Evolutionary conservation across 2,329 filamentous ascomycete genomes (phyloP).

Genomic region (Pseudogymnoascus verrucosus): DNA sequence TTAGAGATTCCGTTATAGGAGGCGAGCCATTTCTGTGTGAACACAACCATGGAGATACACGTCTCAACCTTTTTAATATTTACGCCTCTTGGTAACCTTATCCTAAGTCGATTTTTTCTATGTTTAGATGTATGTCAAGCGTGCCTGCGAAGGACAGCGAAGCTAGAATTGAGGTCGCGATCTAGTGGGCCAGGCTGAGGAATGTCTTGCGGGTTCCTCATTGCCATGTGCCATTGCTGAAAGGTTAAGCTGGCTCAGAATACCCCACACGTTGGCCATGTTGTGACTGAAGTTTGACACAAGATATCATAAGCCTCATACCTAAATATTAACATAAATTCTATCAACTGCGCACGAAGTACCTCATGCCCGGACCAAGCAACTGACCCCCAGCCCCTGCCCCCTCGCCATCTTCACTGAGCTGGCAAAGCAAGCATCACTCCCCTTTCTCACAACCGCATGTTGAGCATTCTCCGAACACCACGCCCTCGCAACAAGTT

Average conservation of each 20-base stretch:
- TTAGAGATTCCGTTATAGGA: background rate
- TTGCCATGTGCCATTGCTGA: background rate
- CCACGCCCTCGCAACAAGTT: too few species aligned
- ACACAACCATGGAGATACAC: background rate
- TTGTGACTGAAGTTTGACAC: background rate
- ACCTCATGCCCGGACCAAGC: background rate
- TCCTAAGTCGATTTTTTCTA: background rate
- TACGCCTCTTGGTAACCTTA: background rate
- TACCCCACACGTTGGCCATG: background rate
- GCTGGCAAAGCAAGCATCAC: background rate
- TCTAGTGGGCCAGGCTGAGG: background rate
- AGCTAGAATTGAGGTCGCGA: background rate
- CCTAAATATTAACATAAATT: background rate
- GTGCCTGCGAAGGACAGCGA: background rate
- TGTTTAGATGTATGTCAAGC: background rate
- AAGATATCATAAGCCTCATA: background rate
- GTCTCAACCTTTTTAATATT: background rate
- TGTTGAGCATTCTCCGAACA: background rate
- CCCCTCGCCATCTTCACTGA: background rate
- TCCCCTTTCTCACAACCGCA: background rate
- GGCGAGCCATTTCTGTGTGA: background rate
- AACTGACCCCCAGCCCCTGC: background rate
- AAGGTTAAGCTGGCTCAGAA: background rate
- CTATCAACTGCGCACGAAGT: background rate
- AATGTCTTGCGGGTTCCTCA: background rate